Percentiles rank a stretch among this genome's conserved stretches.
Evolutionary conservation across 1,284 basidiomycete genomes (phyloP).

Genomic region (Melampsora occidentalis): DNA sequence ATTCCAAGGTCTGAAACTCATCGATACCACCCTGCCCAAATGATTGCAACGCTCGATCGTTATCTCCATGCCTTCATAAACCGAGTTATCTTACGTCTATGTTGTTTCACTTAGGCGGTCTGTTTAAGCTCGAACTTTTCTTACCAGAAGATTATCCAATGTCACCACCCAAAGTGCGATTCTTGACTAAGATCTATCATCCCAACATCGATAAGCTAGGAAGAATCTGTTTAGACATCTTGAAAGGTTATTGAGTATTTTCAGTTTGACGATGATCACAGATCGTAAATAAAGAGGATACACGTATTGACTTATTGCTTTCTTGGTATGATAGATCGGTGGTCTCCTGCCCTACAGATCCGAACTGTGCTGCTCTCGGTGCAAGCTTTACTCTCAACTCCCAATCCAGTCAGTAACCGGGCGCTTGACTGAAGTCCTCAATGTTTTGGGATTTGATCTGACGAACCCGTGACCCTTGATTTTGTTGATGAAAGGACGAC

Average conservation of each 20-base stretch:
- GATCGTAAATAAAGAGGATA: not conserved
- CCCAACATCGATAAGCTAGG: slow-evolving; percentile 99
- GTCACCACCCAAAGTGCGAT: slow-evolving; percentile 97
- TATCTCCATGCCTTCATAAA: not conserved
- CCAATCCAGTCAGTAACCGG: slow-evolving; percentile 67
- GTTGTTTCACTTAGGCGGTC: slow-evolving; percentile 64
- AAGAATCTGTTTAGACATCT: slow-evolving; percentile 93
- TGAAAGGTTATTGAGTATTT: slow-evolving; percentile 68
- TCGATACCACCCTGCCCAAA: not conserved
- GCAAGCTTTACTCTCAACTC: slow-evolving; percentile 89
- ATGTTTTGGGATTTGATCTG: not conserved
- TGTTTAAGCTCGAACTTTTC: slow-evolving; percentile 94
- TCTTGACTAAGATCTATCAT: slow-evolving; percentile 99
- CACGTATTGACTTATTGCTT: not conserved
- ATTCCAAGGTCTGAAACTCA: slow-evolving; percentile 69
- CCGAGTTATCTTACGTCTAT: slow-evolving; percentile 28
- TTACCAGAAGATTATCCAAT: slow-evolving; percentile 98
- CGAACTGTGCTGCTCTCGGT: slow-evolving; percentile 94
- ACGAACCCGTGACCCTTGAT: not conserved
- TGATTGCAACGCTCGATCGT: not conserved
- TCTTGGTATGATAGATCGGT: slow-evolving; percentile 71
- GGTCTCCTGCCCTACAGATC: slow-evolving; percentile 97
- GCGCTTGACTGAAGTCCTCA: not conserved
- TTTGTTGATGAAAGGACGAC: slow-evolving; percentile 63
- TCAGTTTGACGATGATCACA: not conserved